Conservation (phyloP, 2,329 filamentous ascomycete species). For the Trichoderma cornu-damae region DNA sequence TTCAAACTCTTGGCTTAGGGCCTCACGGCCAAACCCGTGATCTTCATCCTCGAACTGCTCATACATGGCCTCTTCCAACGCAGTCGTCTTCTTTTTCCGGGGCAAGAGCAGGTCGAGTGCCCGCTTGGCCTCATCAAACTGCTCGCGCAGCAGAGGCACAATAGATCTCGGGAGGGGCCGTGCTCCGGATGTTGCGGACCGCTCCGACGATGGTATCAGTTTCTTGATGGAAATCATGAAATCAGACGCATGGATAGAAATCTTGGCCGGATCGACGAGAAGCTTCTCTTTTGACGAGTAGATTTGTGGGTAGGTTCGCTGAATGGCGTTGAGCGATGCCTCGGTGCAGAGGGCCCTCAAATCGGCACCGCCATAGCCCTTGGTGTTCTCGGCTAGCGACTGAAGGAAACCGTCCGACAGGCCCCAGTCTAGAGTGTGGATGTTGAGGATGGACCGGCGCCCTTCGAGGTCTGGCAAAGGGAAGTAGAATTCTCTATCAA, state of each 20-base stretch:
- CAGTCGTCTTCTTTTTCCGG: conserved; percentile 78
- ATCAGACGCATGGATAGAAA: conserved; percentile 84
- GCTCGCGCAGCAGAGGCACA: conserved; percentile 71
- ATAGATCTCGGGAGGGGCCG: conserved; percentile 73
- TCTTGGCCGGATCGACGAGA: conserved; percentile 76
- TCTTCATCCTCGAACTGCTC: conserved; percentile 80
- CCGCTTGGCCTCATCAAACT: conserved; percentile 63
- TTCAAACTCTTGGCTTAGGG: conserved; percentile 72
- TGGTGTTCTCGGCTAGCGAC: conserved; percentile 79
- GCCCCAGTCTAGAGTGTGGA: conserved; percentile 93
- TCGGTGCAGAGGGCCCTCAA: conserved; percentile 91
- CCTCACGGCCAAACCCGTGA: conserved; percentile 79
- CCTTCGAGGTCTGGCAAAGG: conserved; percentile 78
- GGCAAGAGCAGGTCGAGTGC: conserved; percentile 74
- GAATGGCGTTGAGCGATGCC: conserved; percentile 90
- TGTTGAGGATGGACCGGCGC: conserved; percentile 82
- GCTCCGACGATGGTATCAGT: conserved; percentile 89
- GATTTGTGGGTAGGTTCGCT: conserved; percentile 93
- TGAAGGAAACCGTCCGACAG: conserved; percentile 74
- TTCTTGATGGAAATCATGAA: conserved; percentile 98
- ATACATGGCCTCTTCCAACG: conserved; percentile 88
- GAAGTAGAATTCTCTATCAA: conserved; percentile 98
- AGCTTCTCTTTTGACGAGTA: conserved; percentile 88
- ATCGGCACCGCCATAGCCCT: conserved; percentile 95
- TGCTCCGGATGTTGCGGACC: conserved; percentile 79